Conservation (phyloP, 139 green algal species). For the Asterochloris sp. region DNA sequence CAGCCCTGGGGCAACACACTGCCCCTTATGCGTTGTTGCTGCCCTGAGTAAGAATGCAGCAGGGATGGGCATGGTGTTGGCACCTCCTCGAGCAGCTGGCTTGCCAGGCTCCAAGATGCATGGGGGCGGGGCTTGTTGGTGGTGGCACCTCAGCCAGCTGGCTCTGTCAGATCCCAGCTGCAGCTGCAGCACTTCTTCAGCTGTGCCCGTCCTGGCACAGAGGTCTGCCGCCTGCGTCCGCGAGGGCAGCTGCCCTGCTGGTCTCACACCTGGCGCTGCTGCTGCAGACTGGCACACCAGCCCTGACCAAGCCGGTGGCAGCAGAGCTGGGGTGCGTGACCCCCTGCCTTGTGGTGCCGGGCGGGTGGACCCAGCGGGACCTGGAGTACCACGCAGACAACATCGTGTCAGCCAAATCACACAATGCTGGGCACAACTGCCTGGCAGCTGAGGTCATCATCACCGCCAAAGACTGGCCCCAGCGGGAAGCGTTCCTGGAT, state of each 20-base stretch:
- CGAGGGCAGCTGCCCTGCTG: too few species aligned
- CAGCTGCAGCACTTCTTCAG: too few species aligned
- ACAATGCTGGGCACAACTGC: conserved; percentile 84
- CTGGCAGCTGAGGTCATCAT: conserved; percentile 73
- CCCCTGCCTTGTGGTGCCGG: conserved; percentile 77
- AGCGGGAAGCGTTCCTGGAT: conserved; percentile 56
- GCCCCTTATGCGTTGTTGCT: neutral
- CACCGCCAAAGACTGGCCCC: conserved; percentile 61
- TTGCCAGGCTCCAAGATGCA: too few species aligned
- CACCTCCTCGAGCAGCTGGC: too few species aligned
- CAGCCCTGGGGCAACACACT: too few species aligned
- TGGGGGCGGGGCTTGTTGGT: too few species aligned
- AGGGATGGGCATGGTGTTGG: too few species aligned
- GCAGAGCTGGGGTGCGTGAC: conserved; percentile 86
- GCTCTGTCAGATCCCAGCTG: too few species aligned
- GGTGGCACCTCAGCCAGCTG: too few species aligned
- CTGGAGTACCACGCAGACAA: conserved; percentile 66
- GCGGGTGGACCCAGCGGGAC: conserved; percentile 56
- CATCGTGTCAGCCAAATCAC: conserved; percentile 50
- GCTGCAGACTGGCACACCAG: conserved; percentile 15
- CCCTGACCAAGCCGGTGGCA: conserved; percentile 45
- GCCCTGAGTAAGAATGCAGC: neutral
- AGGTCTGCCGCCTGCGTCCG: too few species aligned
- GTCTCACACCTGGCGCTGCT: neutral
- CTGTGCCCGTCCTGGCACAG: too few species aligned